Evolutionary conservation across 805 yeast genomes (phyloP).

Genomic region (Monosporozyma siamensis): DNA sequence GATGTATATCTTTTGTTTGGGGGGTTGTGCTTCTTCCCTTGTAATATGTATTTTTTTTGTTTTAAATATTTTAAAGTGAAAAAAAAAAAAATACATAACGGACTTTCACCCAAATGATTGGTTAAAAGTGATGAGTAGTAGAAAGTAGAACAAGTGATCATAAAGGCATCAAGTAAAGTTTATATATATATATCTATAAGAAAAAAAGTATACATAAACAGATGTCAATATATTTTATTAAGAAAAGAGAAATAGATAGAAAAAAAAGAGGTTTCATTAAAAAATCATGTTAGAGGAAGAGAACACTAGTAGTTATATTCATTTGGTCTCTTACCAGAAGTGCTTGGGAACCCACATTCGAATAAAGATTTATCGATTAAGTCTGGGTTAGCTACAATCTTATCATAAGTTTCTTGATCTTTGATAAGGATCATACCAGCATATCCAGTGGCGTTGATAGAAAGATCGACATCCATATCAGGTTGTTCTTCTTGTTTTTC

Average conservation of each 20-base stretch:
- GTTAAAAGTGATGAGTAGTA: background rate
- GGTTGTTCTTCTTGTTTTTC: background rate
- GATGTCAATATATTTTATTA: background rate
- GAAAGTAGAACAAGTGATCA: too few relatives aligned
- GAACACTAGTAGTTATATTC: conserved; percentile 50
- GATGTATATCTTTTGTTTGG: too few relatives aligned
- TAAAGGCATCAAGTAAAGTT: too few relatives aligned
- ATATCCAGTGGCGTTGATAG: conserved; percentile 74
- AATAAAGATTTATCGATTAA: conserved; percentile 42
- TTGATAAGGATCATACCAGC: conserved; percentile 75
- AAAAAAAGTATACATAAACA: background rate
- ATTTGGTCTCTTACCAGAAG: conserved; percentile 45
- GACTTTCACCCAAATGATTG: conserved; percentile 1
- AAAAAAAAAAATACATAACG: background rate
- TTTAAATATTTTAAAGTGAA: too few relatives aligned
- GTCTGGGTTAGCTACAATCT: conserved; percentile 39
- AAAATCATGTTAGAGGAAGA: background rate
- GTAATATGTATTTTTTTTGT: background rate
- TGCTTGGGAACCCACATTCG: conserved; percentile 59
- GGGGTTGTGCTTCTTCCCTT: too few relatives aligned
- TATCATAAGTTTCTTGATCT: conserved; percentile 42
- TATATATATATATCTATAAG: too few relatives aligned
- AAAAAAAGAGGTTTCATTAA: background rate
- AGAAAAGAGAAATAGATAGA: background rate
- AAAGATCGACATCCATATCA: conserved; percentile 33